These are phyloP conservation scores for Mycena belliarum DNA, from an alignment of 768 basidiomycete species.

Conservation along the genomic window DNA sequence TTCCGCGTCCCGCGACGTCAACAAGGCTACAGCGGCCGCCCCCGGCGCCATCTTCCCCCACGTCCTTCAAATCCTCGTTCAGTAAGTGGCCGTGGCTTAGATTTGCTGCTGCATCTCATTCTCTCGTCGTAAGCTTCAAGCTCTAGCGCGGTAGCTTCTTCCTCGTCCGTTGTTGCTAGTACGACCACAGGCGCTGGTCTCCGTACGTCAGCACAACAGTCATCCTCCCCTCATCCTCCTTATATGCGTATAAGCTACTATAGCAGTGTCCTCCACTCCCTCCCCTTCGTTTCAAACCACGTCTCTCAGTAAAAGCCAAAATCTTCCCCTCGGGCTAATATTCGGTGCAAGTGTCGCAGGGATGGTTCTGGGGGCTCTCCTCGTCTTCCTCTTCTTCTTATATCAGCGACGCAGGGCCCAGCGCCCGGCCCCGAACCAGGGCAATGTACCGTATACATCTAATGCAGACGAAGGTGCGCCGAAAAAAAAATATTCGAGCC, in stretches of 20 bases:
- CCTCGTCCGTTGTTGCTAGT: background rate
- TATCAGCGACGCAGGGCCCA: slow-evolving; percentile 11
- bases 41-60: too few relatives aligned
- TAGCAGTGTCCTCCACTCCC: background rate
- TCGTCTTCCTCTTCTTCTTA: slow-evolving; percentile 2
- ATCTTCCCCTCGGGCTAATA: background rate
- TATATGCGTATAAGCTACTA: too few relatives aligned
- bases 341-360: slow-evolving; percentile 11
- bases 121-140: background rate
- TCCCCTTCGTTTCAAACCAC: background rate
- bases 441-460: background rate
- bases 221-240: background rate
- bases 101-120: background rate
- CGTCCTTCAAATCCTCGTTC: background rate
- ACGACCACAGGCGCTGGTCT: background rate
- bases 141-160: too few relatives aligned
- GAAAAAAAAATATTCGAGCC: background rate
- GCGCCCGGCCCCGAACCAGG: background rate
- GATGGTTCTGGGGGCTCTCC: slow-evolving; percentile 11
- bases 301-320: background rate
- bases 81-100: background rate
- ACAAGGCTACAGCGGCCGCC: too few relatives aligned
- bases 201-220: background rate
- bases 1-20: too few relatives aligned
- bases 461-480: slow-evolving; percentile 3